These are phyloP conservation scores for Trichoderma sp. DNA, from an alignment of 2,329 filamentous ascomycete species.

Conservation along the genomic window DNA sequence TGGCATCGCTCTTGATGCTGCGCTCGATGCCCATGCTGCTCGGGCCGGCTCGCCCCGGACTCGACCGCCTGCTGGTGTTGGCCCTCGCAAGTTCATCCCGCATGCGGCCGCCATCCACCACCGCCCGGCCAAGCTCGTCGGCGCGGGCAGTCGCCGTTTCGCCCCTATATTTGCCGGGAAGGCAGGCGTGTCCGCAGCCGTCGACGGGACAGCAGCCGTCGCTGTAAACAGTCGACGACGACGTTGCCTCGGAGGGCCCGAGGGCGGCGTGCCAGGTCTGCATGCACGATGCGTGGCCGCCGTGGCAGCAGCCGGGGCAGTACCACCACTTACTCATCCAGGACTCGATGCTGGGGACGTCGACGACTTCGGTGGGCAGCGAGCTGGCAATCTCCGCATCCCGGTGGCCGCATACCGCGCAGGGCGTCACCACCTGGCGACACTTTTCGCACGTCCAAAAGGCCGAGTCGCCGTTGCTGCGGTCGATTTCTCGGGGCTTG, in stretches of 20 bases:
- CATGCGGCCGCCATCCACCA: slow-evolving; percentile 38
- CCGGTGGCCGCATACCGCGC: slow-evolving; percentile 57
- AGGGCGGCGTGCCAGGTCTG: slow-evolving; percentile 54
- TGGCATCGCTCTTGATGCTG: slow-evolving; percentile 42
- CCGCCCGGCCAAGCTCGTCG: slow-evolving; percentile 51
- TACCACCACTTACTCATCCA: slow-evolving; percentile 56
- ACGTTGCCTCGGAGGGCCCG: slow-evolving; percentile 24
- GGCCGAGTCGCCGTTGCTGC: slow-evolving; percentile 40
- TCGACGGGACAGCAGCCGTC: slow-evolving; percentile 63
- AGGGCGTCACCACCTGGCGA: slow-evolving; percentile 49
- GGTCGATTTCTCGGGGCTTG: slow-evolving; percentile 54
- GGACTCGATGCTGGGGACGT: slow-evolving; percentile 23
- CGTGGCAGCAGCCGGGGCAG: slow-evolving; percentile 60
- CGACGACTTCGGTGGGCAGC: slow-evolving; percentile 32
- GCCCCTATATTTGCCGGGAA: slow-evolving; percentile 54
- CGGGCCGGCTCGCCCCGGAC: slow-evolving; percentile 24
- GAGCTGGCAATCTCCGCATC: slow-evolving; percentile 45
- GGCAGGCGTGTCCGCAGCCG: slow-evolving; percentile 61
- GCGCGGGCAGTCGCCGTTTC: slow-evolving; percentile 44
- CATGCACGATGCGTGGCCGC: slow-evolving; percentile 59
- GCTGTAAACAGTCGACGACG: slow-evolving; percentile 35
- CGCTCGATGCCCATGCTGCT: slow-evolving; percentile 20
- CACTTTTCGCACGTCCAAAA: slow-evolving; percentile 61
- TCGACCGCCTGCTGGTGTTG: slow-evolving; percentile 30
- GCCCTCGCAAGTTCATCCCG: slow-evolving; percentile 28